Conservation (phyloP, 2,329 filamentous ascomycete genomes). For the Metarhizium humberi region DNA sequence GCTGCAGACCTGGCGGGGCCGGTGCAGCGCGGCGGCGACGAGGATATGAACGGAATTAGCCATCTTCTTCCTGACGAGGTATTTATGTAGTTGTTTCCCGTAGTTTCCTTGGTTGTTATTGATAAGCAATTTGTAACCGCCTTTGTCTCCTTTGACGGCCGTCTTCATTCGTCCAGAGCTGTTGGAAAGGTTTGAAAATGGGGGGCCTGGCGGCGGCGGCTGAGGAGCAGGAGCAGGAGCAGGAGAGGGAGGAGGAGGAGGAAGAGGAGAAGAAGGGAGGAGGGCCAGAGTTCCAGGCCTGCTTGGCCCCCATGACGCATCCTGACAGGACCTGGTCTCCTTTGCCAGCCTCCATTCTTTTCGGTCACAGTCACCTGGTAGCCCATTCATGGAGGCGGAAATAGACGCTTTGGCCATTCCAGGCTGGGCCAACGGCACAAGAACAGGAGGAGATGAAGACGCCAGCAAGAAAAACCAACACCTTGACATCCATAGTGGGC, state of each 20-base stretch:
- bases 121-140: neutral
- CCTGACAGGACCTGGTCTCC: neutral
- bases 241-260: neutral
- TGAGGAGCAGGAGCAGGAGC: neutral
- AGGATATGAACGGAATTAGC: neutral
- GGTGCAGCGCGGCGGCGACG: neutral
- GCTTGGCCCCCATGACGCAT: neutral
- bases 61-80: neutral
- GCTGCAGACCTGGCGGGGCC: neutral
- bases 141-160: neutral
- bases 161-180: neutral
- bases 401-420: slow-evolving; percentile 2
- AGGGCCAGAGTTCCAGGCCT: neutral
- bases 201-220: neutral
- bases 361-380: neutral
- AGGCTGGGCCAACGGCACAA: neutral
- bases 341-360: neutral
- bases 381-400: neutral
- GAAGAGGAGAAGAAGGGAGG: neutral
- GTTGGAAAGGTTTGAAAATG: neutral
- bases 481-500: neutral
- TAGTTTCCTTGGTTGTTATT: neutral
- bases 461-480: neutral
- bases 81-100: neutral
- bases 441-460: slow-evolving; percentile 2